These are phyloP conservation scores for Phytophthora litchii DNA, from an alignment of 352 stramenopile species.

Conservation along the genomic window DNA sequence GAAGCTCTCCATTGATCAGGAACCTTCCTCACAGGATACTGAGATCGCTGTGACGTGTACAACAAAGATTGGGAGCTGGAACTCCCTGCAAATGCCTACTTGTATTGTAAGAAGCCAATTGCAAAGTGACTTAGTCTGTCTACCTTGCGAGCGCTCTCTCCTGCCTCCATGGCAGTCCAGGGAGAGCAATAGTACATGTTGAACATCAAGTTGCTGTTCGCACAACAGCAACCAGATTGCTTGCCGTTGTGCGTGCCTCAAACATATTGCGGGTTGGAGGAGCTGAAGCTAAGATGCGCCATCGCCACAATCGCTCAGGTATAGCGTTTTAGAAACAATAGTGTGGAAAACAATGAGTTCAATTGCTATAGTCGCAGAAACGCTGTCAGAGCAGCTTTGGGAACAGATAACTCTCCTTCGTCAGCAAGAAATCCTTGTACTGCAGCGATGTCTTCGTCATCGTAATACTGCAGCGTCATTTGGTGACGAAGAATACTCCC, in stretches of 20 bases:
- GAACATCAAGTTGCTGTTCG: neutral
- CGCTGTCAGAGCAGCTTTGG: constrained; percentile 20
- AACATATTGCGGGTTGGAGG: neutral
- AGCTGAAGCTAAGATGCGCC: neutral
- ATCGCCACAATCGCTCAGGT: neutral
- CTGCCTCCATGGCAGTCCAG: too few relatives aligned
- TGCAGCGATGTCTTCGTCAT: constrained; percentile 16
- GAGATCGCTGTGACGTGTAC: constrained; percentile 7
- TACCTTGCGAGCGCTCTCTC: too few relatives aligned
- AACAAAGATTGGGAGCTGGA: constrained; percentile 8
- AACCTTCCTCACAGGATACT: too few relatives aligned
- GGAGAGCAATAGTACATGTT: too few relatives aligned
- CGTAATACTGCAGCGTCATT: constrained; percentile 36
- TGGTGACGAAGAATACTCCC: constrained; percentile 19
- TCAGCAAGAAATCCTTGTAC: constrained; percentile 14
- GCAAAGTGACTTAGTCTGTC: too few relatives aligned
- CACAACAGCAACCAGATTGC: neutral
- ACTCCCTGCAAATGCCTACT: too few relatives aligned
- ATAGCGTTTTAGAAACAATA: neutral
- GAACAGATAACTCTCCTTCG: neutral
- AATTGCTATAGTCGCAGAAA: constrained; percentile 24
- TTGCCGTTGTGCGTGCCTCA: too few relatives aligned
- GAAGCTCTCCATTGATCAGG: too few relatives aligned
- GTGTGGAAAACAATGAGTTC: neutral
- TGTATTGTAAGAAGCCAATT: too few relatives aligned